These are phyloP conservation scores for Arthrobotrys musiformis DNA, from an alignment of 2,329 filamentous ascomycete species.

Conservation along the genomic window DNA sequence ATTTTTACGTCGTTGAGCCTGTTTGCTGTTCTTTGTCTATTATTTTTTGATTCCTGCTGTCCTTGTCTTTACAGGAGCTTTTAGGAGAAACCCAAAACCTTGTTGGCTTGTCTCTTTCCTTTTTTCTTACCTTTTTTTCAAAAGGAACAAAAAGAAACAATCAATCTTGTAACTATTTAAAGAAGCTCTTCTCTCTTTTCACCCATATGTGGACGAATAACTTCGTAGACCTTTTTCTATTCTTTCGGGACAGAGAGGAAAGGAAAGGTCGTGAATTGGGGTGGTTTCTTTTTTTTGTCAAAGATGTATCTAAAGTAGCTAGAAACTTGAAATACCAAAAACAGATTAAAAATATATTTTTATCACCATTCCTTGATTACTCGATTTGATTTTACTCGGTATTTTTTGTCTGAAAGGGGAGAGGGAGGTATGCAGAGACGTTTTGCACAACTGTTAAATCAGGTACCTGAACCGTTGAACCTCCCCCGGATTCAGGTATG, in stretches of 20 bases:
- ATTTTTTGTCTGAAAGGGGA: not conserved
- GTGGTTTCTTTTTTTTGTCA: slow-evolving; percentile 3
- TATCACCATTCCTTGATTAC: not conserved
- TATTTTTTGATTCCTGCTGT: not conserved
- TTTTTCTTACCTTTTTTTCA: slow-evolving; percentile 14
- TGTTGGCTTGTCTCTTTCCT: slow-evolving; percentile 49
- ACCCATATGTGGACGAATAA: too few relatives aligned
- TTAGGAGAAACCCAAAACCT: slow-evolving; percentile 35
- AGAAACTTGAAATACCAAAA: slow-evolving; percentile 20
- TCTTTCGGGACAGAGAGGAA: too few relatives aligned
- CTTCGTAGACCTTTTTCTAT: not conserved
- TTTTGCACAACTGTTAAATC: not conserved
- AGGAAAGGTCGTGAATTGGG: not conserved
- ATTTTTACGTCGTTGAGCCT: slow-evolving; percentile 47
- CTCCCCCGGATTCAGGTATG: too few relatives aligned
- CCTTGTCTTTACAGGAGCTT: slow-evolving; percentile 51
- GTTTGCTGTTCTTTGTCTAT: slow-evolving; percentile 35
- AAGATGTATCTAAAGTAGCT: slow-evolving; percentile 24
- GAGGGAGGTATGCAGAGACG: not conserved
- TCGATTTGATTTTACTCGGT: too few relatives aligned
- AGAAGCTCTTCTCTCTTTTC: not conserved
- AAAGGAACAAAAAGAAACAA: too few relatives aligned
- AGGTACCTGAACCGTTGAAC: not conserved
- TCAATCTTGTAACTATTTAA: slow-evolving; percentile 10
- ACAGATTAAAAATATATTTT: slow-evolving; percentile 19